Evolutionary conservation across 148 eudicot species (phyloP), one percentile per base, ranked within the genome.

Genomic region (Fagopyrum esculentum): DNA sequence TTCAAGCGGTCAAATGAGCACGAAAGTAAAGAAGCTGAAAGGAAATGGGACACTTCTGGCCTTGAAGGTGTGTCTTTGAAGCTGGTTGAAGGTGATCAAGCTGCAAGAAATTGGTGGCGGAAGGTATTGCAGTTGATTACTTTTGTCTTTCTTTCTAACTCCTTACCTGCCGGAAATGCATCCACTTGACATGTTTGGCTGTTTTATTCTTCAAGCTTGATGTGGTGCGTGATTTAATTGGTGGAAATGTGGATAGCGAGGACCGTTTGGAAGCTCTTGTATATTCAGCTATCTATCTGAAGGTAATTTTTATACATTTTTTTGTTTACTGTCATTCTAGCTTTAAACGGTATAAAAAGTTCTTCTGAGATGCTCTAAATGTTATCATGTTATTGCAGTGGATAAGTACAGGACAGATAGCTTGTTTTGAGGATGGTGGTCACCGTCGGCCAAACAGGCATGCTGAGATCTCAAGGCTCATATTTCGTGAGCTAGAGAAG

Each of bases 351-450:
- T 66, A 35, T 11, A 45, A 9, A 64, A 29, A 63, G 55, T 56
- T 74, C 69, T 44, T 40, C 6, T 45, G 45, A 66, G 71, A 40
- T 40, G 47, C 30, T 40, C 59, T 29, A 5, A 66, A 66, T 35
- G 17, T 55, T 80, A 5, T 22, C 35, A 19, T 71, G 13, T 71
- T 47, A 45, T 8, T 86, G 83, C 85, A 95, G 99, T 92, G 99
- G 99, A 92, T 95, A 84, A 95, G 92, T 85, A 95, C 89, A 48
- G 99, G 97, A 47, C 97, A 95, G 84, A 89, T 95, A 76, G 87
- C 93, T 54, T 95, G 99, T 88, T 90, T 89, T 74, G 99, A 95
- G 82, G 97, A 80, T 82, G 98, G 98, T 76, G 96, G 97, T 72
- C 99, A 95, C 82, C 94, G 89, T 81, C 78, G 99, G 44, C 99